These are phyloP conservation scores for Lipomyces yamadae DNA, from an alignment of 805 yeast genomes.

Conservation along the genomic window DNA sequence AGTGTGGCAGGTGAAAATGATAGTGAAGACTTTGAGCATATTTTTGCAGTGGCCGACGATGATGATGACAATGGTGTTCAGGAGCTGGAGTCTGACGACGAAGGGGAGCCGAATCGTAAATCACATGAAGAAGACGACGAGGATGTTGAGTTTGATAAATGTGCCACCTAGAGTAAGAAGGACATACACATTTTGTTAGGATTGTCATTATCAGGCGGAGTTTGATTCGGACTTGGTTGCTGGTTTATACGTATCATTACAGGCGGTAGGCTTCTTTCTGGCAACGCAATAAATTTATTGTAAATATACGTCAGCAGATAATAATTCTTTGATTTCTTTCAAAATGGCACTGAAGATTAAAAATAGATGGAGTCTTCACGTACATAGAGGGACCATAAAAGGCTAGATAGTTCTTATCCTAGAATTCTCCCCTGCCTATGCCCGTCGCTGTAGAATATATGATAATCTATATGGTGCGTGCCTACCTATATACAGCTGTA, in stretches of 20 bases:
- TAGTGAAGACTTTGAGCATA: slow-evolving; percentile 13
- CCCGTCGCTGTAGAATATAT: too few species aligned
- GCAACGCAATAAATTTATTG: background rate
- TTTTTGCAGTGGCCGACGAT: slow-evolving; percentile 19
- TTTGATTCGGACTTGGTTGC: slow-evolving; percentile 2
- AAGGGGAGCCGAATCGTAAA: background rate
- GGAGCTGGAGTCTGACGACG: slow-evolving; percentile 20
- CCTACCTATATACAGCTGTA: too few species aligned
- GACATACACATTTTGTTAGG: background rate
- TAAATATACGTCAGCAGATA: background rate
- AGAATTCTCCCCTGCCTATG: too few species aligned
- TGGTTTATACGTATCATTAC: background rate
- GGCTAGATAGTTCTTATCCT: background rate
- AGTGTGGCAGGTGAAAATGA: background rate
- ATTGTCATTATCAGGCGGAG: background rate
- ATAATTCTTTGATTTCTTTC: background rate
- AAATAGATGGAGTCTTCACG: background rate
- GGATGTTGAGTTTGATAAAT: slow-evolving; percentile 7
- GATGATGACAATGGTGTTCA: slow-evolving; percentile 24
- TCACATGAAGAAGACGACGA: background rate
- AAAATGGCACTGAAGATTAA: background rate
- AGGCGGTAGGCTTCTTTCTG: background rate
- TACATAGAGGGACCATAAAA: background rate
- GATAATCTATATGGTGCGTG: too few species aligned
- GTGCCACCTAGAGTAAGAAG: background rate